phyloP scores from a whole-genome alignment of 73 alveolate species.

The Stentor roeselii region DNA sequence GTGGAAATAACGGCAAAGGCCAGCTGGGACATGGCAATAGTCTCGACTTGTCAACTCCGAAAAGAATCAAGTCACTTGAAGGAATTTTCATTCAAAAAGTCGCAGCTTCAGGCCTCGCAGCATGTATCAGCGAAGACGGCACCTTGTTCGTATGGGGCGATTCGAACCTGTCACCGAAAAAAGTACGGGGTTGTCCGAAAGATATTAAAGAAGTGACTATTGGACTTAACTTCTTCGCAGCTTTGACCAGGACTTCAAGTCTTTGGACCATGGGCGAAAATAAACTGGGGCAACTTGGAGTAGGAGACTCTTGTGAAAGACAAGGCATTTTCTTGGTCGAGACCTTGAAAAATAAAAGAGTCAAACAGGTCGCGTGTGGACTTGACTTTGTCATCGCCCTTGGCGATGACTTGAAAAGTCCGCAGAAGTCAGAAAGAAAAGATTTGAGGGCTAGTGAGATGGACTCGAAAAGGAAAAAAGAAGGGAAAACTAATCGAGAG shows the following conservation, averaged over 20 bases:
- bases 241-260: constrained; percentile 28
- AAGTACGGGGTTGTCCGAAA: constrained; percentile 37
- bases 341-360: no score
- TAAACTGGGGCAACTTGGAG: constrained; percentile 58
- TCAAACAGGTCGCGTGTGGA: not conserved
- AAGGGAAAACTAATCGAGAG: not conserved
- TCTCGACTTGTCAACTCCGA: constrained; percentile 77
- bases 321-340: not conserved
- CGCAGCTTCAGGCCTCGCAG: constrained; percentile 61
- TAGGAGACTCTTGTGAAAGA: not conserved
- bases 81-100: constrained; percentile 37
- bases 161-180: constrained; percentile 36
- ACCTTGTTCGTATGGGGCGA: constrained; percentile 54
- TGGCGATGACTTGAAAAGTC: not conserved
- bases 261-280: constrained; percentile 22
- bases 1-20: constrained; percentile 96
- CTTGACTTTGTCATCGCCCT: not conserved
- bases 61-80: constrained; percentile 29
- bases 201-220: not conserved
- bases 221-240: not conserved
- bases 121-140: constrained; percentile 42
- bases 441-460: not conserved
- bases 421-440: not conserved
- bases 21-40: constrained; percentile 93
- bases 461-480: not conserved